Evolutionary conservation across 2,329 filamentous ascomycete species (phyloP).

Genomic region (Geosmithia morbida): DNA sequence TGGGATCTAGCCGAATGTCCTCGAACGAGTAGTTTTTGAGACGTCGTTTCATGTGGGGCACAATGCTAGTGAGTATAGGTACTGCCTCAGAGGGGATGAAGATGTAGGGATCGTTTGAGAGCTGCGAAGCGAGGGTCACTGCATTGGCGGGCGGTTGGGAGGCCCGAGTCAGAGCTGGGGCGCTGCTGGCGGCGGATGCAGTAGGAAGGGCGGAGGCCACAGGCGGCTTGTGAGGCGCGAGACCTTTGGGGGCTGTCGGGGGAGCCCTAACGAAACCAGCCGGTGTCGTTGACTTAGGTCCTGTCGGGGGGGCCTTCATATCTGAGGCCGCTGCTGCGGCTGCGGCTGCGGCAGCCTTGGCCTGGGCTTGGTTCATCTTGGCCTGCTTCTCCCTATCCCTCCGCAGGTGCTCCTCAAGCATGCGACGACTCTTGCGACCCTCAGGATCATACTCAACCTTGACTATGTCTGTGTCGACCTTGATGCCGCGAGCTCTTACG

Average conservation of each 20-base stretch:
- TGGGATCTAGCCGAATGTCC: slow-evolving; percentile 68
- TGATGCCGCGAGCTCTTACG: slow-evolving; percentile 59
- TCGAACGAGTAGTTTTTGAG: slow-evolving; percentile 72
- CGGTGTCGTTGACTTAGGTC: slow-evolving; percentile 17
- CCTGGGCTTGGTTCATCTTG: slow-evolving; percentile 16
- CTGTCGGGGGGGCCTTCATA: slow-evolving; percentile 20
- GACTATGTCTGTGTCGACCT: slow-evolving; percentile 64
- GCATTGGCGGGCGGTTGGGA: slow-evolving; percentile 35
- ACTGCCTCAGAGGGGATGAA: slow-evolving; percentile 82
- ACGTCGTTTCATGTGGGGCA: slow-evolving; percentile 81
- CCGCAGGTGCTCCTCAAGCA: slow-evolving; percentile 62
- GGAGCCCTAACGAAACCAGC: slow-evolving; percentile 36
- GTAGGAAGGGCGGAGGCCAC: slow-evolving; percentile 9
- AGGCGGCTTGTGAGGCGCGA: slow-evolving; percentile 40
- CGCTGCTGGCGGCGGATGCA: slow-evolving; percentile 3
- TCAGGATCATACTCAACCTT: slow-evolving; percentile 83
- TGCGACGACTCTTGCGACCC: slow-evolving; percentile 63
- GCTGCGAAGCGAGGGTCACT: slow-evolving; percentile 49
- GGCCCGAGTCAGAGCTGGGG: slow-evolving; percentile 8
- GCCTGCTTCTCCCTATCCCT: slow-evolving; percentile 49
- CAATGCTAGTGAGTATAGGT: slow-evolving; percentile 70
- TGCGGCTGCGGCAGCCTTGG: slow-evolving; percentile 7
- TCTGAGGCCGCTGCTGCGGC: background rate
- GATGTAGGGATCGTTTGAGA: slow-evolving; percentile 74
- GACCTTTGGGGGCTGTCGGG: slow-evolving; percentile 76